Evolutionary conservation across 305 asterid genomes (phyloP).

Genomic region (Solanum hybrid): DNA sequence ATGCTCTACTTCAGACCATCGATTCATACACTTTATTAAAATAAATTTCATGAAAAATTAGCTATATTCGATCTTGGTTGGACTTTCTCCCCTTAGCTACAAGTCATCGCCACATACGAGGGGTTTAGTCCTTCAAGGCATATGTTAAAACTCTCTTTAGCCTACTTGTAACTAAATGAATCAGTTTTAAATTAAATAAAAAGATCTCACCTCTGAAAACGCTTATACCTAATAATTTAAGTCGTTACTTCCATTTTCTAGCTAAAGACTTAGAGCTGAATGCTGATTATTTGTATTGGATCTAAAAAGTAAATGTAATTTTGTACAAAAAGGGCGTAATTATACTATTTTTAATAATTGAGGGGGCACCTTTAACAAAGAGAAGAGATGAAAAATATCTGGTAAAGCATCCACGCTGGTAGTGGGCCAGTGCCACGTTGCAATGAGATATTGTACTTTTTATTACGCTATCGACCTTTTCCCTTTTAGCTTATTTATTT

Average conservation of each 20-base stretch:
- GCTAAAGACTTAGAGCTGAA: no score
- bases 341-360: background rate
- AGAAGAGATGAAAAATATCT: background rate
- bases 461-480: background rate
- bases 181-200: background rate
- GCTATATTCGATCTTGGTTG: background rate
- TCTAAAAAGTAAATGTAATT: background rate
- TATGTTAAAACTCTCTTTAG: background rate
- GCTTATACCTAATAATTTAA: no score
- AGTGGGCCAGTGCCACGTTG: background rate
- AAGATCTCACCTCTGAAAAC: background rate
- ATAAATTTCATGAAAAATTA: no score
- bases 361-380: background rate
- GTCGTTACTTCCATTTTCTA: no score
- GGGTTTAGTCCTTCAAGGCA: background rate
- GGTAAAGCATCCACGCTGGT: slow-evolving; percentile 22
- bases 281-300: background rate
- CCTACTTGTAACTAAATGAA: background rate
- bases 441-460: slow-evolving; percentile 29
- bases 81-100: background rate
- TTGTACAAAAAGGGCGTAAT: background rate
- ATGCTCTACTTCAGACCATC: background rate
- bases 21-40: no score
- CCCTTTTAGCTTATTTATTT: background rate
- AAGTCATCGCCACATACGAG: background rate